Conservation (phyloP, 2,329 filamentous ascomycete genomes). For the Aspergillus uvarum region DNA sequence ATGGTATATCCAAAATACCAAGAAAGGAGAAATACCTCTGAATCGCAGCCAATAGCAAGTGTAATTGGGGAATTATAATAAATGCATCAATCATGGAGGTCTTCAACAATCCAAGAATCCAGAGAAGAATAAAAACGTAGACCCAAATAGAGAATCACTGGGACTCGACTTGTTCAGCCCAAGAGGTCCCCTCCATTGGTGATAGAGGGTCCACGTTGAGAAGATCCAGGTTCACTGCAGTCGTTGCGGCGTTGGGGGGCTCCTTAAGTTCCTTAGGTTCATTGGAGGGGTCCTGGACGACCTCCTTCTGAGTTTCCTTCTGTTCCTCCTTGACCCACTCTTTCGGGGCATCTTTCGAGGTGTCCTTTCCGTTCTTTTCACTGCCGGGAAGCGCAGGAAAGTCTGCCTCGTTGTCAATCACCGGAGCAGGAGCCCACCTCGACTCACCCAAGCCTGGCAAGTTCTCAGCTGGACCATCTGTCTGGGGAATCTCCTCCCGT, state of each 20-base stretch:
- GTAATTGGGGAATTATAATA: slow-evolving; percentile 1
- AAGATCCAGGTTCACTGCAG: slow-evolving; percentile 19
- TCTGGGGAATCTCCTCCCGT: slow-evolving; percentile 22
- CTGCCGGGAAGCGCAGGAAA: slow-evolving; percentile 37
- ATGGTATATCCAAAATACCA: background rate
- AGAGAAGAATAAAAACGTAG: background rate
- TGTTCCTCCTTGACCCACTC: background rate
- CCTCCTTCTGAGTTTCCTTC: background rate
- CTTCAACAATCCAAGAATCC: background rate
- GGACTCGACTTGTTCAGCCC: slow-evolving; percentile 37
- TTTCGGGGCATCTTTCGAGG: background rate
- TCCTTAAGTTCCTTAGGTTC: background rate
- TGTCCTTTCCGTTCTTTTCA: slow-evolving; percentile 21
- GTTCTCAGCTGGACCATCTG: slow-evolving; percentile 19
- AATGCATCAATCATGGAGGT: background rate
- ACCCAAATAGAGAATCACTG: slow-evolving; percentile 8
- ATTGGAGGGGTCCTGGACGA: background rate
- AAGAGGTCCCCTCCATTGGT: slow-evolving; percentile 30
- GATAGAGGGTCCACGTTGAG: slow-evolving; percentile 29
- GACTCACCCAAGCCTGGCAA: slow-evolving; percentile 9
- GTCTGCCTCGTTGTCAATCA: slow-evolving; percentile 32
- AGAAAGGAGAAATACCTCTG: background rate
- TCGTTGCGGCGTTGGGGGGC: slow-evolving; percentile 1
- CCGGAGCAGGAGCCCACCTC: slow-evolving; percentile 21
- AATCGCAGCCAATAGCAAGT: background rate